Base-by-base conservation (phyloP, 345 rosid genomes). In the Eucalyptus regnans region DNA sequence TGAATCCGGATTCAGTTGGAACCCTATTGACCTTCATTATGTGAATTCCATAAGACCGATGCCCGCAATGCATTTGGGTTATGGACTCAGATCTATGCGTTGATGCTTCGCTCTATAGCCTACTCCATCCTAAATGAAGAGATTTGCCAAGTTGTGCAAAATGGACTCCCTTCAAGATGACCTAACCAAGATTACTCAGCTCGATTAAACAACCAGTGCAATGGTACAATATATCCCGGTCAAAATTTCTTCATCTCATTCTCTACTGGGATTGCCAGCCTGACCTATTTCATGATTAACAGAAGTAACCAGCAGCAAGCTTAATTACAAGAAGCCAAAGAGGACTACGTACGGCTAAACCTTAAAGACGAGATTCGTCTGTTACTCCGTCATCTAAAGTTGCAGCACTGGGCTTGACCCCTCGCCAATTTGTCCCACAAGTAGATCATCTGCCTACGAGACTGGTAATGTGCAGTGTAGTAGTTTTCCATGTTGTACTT, bases 391-490 rank as follows among this genome's bases (percentile, higher is more conserved):
- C 33, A 33, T 37, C 97, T 95, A 89, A 94, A 97, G 92, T 97
- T 96, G 94, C 98, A 95, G 93, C 99, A 98, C 46, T 91, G 94
- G 22, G 96, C 95, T 71, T 87, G 92, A 44, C 99, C 99, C 93
- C 96, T 92, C 31, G 91, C 90, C 92, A 98, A 94, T 92, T 98
- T 94, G 92, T 97, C 95, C 99, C 99, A 97, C 56, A 97, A 91
- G 87, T 97, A 97, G 23, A 95, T 89, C 99, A 98, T 98, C 93
- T 98, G 99, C 89, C 96, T 92, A 1, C 97, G 99, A 52, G 99
- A 97, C 90, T 98, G 99, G 92, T 98, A 98, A 95, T 96, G 99
- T 23, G 99, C 98, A 0, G 99, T 95, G 91, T 90, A 97, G 48
- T 98, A 98, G 92, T 95, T 2, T 33, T 33, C 33, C 33, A 33